Evolutionary conservation across 495 filamentous ascomycete species (phyloP), one percentile per base, ranked within the genome.

Genomic region (Aspergillus coremiiformis): DNA sequence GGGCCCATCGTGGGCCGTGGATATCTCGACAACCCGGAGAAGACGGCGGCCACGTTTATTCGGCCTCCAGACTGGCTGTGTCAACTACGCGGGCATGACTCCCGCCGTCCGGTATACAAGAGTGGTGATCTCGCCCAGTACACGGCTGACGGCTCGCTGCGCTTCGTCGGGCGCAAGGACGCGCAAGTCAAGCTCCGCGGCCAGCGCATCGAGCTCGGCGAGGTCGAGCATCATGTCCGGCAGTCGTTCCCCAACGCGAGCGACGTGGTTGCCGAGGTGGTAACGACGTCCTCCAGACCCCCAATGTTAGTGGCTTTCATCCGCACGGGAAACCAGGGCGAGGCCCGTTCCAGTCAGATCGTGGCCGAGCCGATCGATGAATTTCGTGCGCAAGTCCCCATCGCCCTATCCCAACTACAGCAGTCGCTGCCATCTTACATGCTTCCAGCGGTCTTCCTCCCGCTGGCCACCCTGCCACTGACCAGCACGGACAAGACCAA

Each of bases 1-100:
- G 41, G 79, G 78, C 0, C 74, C 74, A 4, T 66, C 73, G 62
- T 81, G 1, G 77, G 67, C 0, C 56, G 66, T 0, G 72, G 74
- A 0, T 83, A 83, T 49, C 62, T 80, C 9, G 69, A 77, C 10
- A 57, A 68, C 0, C 32, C 39, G 3, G 32, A 17, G 15, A 19
- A 15, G 14, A 45, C 39, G 6, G 15, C 24, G 12, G 11, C 15
- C 8, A 5, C 24, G 11, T 48, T 53, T 42, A n/a, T 48, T 2
- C 22, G 29, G 5, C 2, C 9, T 0, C 32, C 44, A 4, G 2
- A 7, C 3, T 48, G 44, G 51, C 19, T 47, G 24, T 29, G 6
- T 8, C 8, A 5, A 12, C 12, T 46, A 4, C 41, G 24, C 26
- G 30, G 7, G 2, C 10, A 11, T 5, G 22, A 7, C 0, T 9